Evolutionary conservation across 768 basidiomycete species (phyloP), one percentile per base, ranked within the genome.

Genomic region (Stropharia rugosoannulata): DNA sequence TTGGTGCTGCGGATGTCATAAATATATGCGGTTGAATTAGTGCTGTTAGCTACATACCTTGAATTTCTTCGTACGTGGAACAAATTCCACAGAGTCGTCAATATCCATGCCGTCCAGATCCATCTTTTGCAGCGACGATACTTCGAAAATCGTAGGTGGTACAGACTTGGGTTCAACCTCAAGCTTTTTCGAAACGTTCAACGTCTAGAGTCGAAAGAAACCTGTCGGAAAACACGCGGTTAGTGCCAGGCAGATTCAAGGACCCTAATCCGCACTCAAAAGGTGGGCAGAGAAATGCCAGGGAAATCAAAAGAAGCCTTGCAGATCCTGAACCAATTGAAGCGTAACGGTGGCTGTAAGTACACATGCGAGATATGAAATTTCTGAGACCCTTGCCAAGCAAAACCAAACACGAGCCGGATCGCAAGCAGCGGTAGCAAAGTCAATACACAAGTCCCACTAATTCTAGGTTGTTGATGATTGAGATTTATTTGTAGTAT

Each of bases 1-100:
- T 73, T 89, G 85, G 66, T 90, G 80, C 90, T 92, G 63, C n/a
- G 27, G 18, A 6, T 16, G n/a, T 39, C 51, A n/a, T 41, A 29
- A 32, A 36, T 3, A 44, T 11, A 15, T 19, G 27, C 35, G 32
- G 35, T 11, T 47, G 19, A 36, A 46, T 27, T 37, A 52, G 44
- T 40, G 45, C 18, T 32, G 25, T 16, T n/a, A 9, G 16, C 22
- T 40, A 39, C 51, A 36, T 51, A 63, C 62, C 52, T 60, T 63
- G 57, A 63, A 63, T 19, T 57, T 56, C 42, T 60, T 63, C 16
- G 48, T 13, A 16, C 49, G 56, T 5, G 59, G 62, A 6, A 46
- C 49, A 27, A 44, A 39, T 11, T 59, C 61, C 51, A 49, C 48
- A 11, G 51, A 43, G 9, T 63, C 62, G 41, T 63, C 62, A 19